Base-by-base conservation (phyloP, 371 early-diverging fungal genomes). In the Mortierella sp. region DNA sequence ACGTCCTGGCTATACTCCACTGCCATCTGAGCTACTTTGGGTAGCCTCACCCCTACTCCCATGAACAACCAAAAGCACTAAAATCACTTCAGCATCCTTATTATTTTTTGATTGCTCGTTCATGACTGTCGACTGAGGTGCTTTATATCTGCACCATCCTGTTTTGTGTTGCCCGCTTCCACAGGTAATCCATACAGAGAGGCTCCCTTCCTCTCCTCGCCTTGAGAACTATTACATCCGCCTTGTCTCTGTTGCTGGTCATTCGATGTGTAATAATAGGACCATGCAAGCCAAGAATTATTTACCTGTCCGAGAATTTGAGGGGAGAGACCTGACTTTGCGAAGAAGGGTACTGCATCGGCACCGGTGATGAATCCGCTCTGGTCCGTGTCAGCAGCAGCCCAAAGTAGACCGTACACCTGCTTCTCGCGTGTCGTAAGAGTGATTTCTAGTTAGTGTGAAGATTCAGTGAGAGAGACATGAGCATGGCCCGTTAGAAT, bases 291-390 rank as follows among this genome's bases (percentile, higher is more conserved):
- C 21, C 19, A 31, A 19, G 28, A 28, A 54, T 68, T 50, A 14
- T 24, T 76, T 91, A 94, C 97, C 92, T 96, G 93, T 54, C 92
- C 90, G 24, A 98, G 88, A 21, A 92, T 89, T 26, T 91, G 90
- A 28, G 91, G 89, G 0, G 96, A 93, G 1, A 98, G 91, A 44
- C 91, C 89, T 13, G 97, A 95, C 82, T 95, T 96, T 78, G 91
- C 91, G 78, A 97, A 91, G 84, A 97, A 97, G 4, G 92, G 91
- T 70, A 96, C 95, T 8, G 97, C 96, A 72, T 92, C 92, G 70
- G 94, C 91, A 52, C 97, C 95, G 14, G 92, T 89, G 34, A 98
- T 90, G 50, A 93, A 88, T 21, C 96, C 95, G 82, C 93, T 94
- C 54, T 90, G 89, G 52, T 92, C 92, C 24, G 89, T 82, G 87